A percentile compares a stretch with the other conserved stretches of the same genome.
These are phyloP conservation scores for Chlamydomonas applanata DNA, from an alignment of 139 green algal species.

Conservation along the genomic window DNA sequence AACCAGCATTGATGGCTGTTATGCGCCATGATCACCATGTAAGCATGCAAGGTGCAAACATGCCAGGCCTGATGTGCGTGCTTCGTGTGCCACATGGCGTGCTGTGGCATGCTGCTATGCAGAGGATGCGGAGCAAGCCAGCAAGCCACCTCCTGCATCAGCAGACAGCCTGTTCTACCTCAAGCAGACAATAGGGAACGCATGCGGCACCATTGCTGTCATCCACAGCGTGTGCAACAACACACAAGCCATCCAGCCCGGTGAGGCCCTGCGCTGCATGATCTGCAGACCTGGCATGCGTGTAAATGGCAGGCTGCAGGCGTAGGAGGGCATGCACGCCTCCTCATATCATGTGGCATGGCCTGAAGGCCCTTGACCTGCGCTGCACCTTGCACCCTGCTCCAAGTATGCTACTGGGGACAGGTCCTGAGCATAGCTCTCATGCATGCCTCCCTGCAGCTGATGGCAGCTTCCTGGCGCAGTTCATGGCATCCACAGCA, in stretches of 20 bases:
- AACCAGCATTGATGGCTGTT: no score
- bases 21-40: no score
- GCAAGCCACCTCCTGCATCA: not conserved
- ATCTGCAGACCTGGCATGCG: not conserved
- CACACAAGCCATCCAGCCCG: slow-evolving; percentile 9
- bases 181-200: slow-evolving; percentile 93
- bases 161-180: slow-evolving; percentile 74
- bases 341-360: no score
- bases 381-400: no score
- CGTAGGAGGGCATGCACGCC: no score
- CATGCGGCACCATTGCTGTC: slow-evolving; percentile 92
- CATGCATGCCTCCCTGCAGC: slow-evolving; percentile 33
- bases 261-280: not conserved
- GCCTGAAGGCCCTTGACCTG: no score
- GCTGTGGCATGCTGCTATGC: not conserved
- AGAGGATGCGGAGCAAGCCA: slow-evolving; percentile 28
- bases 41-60: no score
- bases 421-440: no score
- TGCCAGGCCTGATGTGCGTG: no score
- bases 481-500: slow-evolving; percentile 64
- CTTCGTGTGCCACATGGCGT: no score
- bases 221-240: slow-evolving; percentile 79
- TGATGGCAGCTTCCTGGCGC: slow-evolving; percentile 66
- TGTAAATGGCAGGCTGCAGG: not conserved
- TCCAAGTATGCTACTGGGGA: no score